phyloP scores from a whole-genome alignment of 2,329 filamentous ascomycete species.

The Colletotrichum sp. region DNA sequence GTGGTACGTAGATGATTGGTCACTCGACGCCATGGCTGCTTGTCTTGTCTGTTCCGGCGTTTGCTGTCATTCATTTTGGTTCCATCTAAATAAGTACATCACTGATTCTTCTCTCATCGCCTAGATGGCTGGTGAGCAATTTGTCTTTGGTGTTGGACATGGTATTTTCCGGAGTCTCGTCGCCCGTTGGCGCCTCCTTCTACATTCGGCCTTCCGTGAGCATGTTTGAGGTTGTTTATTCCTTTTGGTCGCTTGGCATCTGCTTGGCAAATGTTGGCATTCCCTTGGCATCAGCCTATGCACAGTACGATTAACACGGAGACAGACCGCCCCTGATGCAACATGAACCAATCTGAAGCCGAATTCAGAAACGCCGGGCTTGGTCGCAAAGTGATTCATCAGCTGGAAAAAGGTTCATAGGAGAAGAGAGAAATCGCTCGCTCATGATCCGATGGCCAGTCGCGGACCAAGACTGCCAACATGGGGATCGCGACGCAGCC shows the following conservation, averaged over 20 bases:
- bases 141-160: not conserved
- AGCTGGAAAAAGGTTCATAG: not conserved
- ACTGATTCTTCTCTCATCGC: not conserved
- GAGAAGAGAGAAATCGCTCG: not conserved
- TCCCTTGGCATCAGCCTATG: not conserved
- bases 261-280: not conserved
- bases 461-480: not conserved
- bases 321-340: not conserved
- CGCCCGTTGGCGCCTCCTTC: not conserved
- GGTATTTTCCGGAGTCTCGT: not conserved
- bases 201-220: not conserved
- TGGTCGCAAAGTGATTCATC: not conserved
- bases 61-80: not conserved
- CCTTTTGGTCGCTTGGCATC: not conserved
- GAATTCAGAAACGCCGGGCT: not conserved
- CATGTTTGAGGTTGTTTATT: constrained; percentile 1
- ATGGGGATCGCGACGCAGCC: not conserved
- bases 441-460: not conserved
- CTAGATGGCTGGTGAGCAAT: not conserved
- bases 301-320: not conserved
- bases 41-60: not conserved
- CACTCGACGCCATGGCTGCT: not conserved
- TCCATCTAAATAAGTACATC: not conserved
- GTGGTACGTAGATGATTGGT: not conserved
- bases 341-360: not conserved